These are phyloP conservation scores for Colletotrichum brevisporum DNA, from an alignment of 2,329 filamentous ascomycete species.

Conservation along the genomic window DNA sequence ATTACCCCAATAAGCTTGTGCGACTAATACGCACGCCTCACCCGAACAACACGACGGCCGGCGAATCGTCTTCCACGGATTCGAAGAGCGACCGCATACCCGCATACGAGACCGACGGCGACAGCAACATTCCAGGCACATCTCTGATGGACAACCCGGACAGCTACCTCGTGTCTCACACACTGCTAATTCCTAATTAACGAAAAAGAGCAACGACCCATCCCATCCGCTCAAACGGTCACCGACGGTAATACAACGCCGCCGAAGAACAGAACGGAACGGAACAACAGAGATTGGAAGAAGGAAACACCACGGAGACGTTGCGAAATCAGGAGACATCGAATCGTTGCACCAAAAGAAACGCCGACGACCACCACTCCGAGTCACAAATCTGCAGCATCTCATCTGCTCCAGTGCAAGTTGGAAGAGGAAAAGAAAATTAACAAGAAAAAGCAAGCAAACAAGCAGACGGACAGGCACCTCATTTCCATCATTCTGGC, in stretches of 20 bases:
- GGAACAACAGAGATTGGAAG: background rate
- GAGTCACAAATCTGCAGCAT: conserved; percentile 26
- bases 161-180: conserved; percentile 20
- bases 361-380: conserved; percentile 1
- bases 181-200: conserved; percentile 34
- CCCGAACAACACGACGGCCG: conserved; percentile 21
- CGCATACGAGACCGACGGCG: conserved; percentile 1
- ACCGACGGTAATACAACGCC: background rate
- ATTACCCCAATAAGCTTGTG: conserved; percentile 10
- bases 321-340: background rate
- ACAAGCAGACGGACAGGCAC: background rate
- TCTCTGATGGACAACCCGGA: conserved; percentile 28
- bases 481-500: background rate
- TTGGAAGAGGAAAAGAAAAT: conserved; percentile 7
- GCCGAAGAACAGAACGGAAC: background rate
- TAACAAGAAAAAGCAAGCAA: conserved; percentile 10
- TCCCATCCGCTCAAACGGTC: background rate
- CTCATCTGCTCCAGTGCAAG: background rate
- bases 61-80: conserved; percentile 11
- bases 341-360: conserved; percentile 1
- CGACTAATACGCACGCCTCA: conserved; percentile 27
- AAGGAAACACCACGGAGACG: background rate
- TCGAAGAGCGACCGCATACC: conserved; percentile 17
- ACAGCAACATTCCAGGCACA: background rate
- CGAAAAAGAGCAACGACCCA: conserved; percentile 17